A percentile compares a stretch with the other conserved stretches of the same genome.
Conservation (phyloP, 2,329 filamentous ascomycete species). For the Capronia coronata region DNA sequence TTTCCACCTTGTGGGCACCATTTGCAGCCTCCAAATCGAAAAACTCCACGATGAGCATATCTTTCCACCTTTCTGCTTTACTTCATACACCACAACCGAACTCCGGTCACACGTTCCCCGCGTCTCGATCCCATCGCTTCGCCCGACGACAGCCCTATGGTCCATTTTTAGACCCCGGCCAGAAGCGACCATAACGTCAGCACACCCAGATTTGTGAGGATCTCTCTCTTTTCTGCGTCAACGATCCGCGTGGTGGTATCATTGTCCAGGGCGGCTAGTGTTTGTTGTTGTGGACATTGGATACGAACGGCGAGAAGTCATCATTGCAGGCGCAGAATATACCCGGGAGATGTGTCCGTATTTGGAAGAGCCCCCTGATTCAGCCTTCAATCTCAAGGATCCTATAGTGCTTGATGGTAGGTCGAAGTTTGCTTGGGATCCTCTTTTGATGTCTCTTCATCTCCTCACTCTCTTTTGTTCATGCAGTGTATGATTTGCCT, state of each 20-base stretch:
- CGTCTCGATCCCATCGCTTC: too few species aligned
- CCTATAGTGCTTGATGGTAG: conserved; percentile 18
- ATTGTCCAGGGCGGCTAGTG: neutral
- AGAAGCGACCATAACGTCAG: neutral
- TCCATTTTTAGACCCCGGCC: neutral
- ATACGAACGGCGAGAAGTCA: neutral
- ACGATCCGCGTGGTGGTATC: too few species aligned
- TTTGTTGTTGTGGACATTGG: neutral
- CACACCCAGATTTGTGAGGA: neutral
- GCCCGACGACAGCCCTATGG: neutral
- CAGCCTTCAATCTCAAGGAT: neutral
- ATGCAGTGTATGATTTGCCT: conserved; percentile 63
- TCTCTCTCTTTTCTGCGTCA: neutral
- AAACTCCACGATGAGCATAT: neutral
- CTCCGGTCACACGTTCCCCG: neutral
- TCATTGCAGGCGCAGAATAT: conserved; percentile 2
- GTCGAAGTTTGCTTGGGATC: conserved; percentile 3
- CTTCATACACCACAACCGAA: neutral
- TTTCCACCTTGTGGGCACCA: neutral
- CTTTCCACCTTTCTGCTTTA: neutral
- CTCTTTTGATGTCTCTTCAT: neutral
- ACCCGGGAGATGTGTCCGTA: neutral
- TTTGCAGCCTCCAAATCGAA: neutral
- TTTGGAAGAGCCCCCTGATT: neutral
- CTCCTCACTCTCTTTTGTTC: conserved; percentile 1